Evolutionary conservation across 805 yeast genomes (phyloP), one percentile per base, ranked within the genome.

Genomic region (Pichia membranifaciens): DNA sequence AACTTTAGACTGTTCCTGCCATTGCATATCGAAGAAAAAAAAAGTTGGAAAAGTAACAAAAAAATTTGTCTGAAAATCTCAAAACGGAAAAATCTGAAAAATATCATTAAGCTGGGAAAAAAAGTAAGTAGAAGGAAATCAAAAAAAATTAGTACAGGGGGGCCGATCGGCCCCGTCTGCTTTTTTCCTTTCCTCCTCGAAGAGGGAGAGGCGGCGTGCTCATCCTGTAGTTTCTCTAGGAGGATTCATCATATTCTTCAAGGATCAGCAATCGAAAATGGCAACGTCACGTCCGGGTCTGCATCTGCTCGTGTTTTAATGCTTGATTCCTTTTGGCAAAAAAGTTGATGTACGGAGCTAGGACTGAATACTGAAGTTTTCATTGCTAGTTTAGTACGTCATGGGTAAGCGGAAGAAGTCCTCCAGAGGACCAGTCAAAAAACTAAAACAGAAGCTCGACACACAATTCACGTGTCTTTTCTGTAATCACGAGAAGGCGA

Each of bases 401-500:
- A 48, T 61, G 69, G 69, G 69, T 54, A 64, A 65, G 53, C 87
- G 95, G 73, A 89, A 82, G 78, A 80, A 91, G 32, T 73, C 89
- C 8, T 82, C 89, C 63, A 85, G 84, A 55, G 46, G 46, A 28
- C 96, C 96, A 56, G 81, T 71, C 25, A 85, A 84, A 66, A 82
- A 77, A 64, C 68, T 87, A 55, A 88, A 85, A 54, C 93, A 84
- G 59, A 84, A 74, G 54, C 73, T 90, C 54, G 95, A 88, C 49
- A 79, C 88, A 3, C 78, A 85, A 50, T 90, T 90, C 70, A 82
- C 91, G 43, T 91, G 99, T 69, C 71, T 93, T 47, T 91, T 91
- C 66, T 91, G 99, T 68, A 91, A 91, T 66, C 98, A 91, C 68
- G 98, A 91, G 61, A 83, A 84, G 57, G 84, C 96, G 2, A 96